These are phyloP conservation scores for Saccharomyces uvarum DNA, from an alignment of 1,139 yeast genomes.

Conservation along the genomic window DNA sequence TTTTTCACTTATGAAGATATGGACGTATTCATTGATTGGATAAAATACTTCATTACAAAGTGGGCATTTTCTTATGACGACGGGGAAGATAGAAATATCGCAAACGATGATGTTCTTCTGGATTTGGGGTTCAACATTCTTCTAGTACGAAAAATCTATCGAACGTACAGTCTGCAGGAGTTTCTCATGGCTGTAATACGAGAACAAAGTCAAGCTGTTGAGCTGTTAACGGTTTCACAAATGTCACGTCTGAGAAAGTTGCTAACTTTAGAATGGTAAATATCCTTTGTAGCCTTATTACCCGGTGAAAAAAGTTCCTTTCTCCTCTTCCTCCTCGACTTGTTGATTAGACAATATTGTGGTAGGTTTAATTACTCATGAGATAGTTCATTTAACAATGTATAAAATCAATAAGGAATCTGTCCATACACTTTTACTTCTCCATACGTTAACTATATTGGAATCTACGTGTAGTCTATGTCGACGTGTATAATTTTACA, in stretches of 20 bases:
- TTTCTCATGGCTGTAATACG: not conserved
- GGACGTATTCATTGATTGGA: not conserved
- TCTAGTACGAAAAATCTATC: slow-evolving; percentile 1
- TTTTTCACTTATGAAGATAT: slow-evolving; percentile 8
- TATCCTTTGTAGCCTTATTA: not conserved
- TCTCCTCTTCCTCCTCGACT: not conserved
- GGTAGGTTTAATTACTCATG: not conserved
- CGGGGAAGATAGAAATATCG: not conserved
- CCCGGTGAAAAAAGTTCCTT: not conserved
- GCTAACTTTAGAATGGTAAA: not conserved
- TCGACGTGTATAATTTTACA: not conserved
- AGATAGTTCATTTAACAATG: not conserved
- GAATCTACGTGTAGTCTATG: not conserved
- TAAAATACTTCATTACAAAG: not conserved
- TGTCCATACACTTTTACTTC: not conserved
- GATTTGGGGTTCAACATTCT: slow-evolving; percentile 6
- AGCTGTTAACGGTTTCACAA: not conserved
- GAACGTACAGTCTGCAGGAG: not conserved
- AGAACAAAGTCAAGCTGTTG: not conserved
- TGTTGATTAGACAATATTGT: not conserved
- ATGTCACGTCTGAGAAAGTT: not conserved
- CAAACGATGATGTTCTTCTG: slow-evolving; percentile 1
- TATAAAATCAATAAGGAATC: not conserved
- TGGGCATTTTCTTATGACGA: not conserved
- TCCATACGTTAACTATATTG: not conserved